Conservation (phyloP, 2,329 filamentous ascomycete species). For the Byssochlamys sp. region DNA sequence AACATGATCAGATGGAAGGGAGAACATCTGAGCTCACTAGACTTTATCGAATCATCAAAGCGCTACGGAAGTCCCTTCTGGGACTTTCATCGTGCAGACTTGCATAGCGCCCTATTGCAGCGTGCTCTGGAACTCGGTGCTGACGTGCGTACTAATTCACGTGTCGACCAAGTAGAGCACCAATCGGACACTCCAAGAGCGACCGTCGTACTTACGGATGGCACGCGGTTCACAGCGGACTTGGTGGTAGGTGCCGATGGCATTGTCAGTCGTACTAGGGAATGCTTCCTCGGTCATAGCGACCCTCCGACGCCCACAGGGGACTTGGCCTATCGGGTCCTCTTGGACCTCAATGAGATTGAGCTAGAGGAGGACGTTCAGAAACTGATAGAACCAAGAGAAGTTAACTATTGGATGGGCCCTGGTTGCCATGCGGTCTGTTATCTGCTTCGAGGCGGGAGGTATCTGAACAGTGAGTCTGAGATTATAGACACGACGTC, state of each 20-base stretch:
- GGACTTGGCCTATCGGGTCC: constrained; percentile 51
- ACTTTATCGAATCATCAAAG: constrained; percentile 36
- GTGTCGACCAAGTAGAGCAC: constrained; percentile 43
- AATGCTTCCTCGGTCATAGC: constrained; percentile 37
- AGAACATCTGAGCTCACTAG: constrained; percentile 38
- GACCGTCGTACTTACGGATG: constrained; percentile 34
- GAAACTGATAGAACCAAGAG: not conserved
- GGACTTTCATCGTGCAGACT: constrained; percentile 54
- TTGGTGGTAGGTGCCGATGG: constrained; percentile 57
- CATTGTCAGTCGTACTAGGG: constrained; percentile 51
- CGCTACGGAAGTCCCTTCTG: constrained; percentile 46
- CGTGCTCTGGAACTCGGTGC: constrained; percentile 47
- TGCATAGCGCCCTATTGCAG: constrained; percentile 46
- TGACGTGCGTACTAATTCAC: constrained; percentile 39
- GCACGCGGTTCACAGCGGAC: constrained; percentile 39
- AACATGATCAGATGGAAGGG: constrained; percentile 49
- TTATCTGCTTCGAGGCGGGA: not conserved
- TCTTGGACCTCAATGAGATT: not conserved
- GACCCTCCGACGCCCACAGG: constrained; percentile 50
- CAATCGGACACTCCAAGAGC: constrained; percentile 19
- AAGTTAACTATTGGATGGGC: not conserved
- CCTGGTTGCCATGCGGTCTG: not conserved
- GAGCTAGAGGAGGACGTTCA: not conserved
- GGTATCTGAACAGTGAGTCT: not conserved
- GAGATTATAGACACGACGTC: not conserved